These are phyloP conservation scores for Coemansia sp. DNA, from an alignment of 192 early-diverging fungal genomes.

Conservation along the genomic window DNA sequence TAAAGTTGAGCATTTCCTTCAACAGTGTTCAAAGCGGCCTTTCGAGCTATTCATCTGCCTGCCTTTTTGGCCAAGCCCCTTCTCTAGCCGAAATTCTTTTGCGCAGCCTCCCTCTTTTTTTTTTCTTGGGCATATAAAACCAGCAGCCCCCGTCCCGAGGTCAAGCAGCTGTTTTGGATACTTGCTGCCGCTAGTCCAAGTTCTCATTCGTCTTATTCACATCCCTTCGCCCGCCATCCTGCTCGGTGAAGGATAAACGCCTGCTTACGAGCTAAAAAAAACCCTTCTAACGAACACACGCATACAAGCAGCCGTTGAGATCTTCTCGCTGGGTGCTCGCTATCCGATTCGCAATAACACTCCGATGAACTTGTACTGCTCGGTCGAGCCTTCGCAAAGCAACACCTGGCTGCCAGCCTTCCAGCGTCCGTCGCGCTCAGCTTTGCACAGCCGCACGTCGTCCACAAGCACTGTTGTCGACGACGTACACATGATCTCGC, in stretches of 20 bases:
- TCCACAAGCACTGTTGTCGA: slow-evolving; percentile 32
- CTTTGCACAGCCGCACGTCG: slow-evolving; percentile 32
- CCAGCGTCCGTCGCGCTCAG: slow-evolving; percentile 1
- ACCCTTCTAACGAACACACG: no score
- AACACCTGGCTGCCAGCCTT: slow-evolving; percentile 10
- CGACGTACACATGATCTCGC: slow-evolving; percentile 4
- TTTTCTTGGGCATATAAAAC: slow-evolving; percentile 5
- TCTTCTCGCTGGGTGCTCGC: no score
- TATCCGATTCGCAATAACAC: no score
- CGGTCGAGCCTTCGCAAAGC: slow-evolving; percentile 1
- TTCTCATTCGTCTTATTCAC: background rate
- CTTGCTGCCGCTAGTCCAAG: background rate
- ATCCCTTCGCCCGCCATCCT: no score
- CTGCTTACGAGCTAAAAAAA: no score
- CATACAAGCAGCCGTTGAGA: no score
- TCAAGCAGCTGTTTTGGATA: background rate
- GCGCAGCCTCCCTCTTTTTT: slow-evolving; percentile 3
- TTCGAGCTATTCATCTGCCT: background rate
- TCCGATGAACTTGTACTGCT: slow-evolving; percentile 8
- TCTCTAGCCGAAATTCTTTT: background rate
- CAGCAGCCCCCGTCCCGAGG: background rate
- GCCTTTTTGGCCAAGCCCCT: background rate
- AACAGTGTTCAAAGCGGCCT: background rate
- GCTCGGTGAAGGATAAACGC: no score
- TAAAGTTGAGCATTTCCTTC: background rate